These are phyloP conservation scores for Termitomyces bulborhizus DNA, from an alignment of 768 basidiomycete genomes.

Conservation along the genomic window DNA sequence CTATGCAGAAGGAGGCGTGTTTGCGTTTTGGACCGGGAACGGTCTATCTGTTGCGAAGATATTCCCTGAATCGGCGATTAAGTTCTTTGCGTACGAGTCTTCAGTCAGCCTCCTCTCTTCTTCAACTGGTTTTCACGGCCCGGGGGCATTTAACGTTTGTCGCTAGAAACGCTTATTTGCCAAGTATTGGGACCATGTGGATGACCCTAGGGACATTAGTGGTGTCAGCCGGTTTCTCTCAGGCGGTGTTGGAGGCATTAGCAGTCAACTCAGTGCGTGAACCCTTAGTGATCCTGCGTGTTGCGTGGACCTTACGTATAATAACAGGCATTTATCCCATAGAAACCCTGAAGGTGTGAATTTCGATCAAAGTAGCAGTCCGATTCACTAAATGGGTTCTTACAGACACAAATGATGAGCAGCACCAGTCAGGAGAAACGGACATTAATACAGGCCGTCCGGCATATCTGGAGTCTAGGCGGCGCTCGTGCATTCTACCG, in stretches of 20 bases:
- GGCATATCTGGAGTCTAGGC: slow-evolving; percentile 72
- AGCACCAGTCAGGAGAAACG: slow-evolving; percentile 56
- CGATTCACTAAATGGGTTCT: slow-evolving; percentile 1
- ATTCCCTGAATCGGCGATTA: slow-evolving; percentile 97
- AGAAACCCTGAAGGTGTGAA: slow-evolving; percentile 83
- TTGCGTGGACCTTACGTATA: slow-evolving; percentile 14
- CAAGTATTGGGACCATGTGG: slow-evolving; percentile 83
- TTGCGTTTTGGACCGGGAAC: slow-evolving; percentile 98
- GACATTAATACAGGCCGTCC: slow-evolving; percentile 55
- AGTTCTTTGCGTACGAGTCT: slow-evolving; percentile 94
- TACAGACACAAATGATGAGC: slow-evolving; percentile 95
- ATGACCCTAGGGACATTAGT: slow-evolving; percentile 84
- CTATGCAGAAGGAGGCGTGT: slow-evolving; percentile 83
- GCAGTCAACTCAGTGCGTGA: slow-evolving; percentile 79
- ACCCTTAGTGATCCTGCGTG: slow-evolving; percentile 3
- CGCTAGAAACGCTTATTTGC: slow-evolving; percentile 91
- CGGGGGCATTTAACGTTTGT: slow-evolving; percentile 1
- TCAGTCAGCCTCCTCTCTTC: slow-evolving; percentile 47
- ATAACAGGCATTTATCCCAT: slow-evolving; percentile 86
- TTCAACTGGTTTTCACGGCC: neutral
- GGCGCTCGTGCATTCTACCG: slow-evolving; percentile 85
- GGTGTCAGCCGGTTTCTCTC: slow-evolving; percentile 90
- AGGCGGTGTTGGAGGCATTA: slow-evolving; percentile 94
- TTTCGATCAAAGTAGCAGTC: slow-evolving; percentile 3
- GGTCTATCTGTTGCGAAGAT: slow-evolving; percentile 92